These are phyloP conservation scores for Mycena rosella DNA, from an alignment of 768 basidiomycete genomes.

Conservation along the genomic window DNA sequence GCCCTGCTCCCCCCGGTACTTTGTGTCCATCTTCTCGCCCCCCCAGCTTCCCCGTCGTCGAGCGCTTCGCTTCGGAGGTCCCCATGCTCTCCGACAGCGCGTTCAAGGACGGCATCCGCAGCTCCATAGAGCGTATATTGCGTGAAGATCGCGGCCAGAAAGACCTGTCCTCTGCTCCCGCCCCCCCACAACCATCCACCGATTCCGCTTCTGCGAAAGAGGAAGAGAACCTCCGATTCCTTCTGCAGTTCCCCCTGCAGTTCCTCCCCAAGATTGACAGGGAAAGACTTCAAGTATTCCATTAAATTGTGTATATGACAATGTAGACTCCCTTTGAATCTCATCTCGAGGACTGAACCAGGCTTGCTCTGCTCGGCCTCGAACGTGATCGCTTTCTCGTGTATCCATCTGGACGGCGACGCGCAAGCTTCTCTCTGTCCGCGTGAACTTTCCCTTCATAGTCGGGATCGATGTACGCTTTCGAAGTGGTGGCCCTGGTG, in stretches of 20 bases:
- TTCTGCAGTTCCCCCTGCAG: conserved; percentile 13
- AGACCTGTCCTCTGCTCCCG: conserved; percentile 2
- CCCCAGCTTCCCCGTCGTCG: conserved; percentile 73
- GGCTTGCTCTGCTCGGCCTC: too few species aligned
- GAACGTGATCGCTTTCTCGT: too few species aligned
- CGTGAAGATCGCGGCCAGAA: conserved; percentile 51
- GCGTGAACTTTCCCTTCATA: too few species aligned
- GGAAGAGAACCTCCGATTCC: conserved; percentile 1
- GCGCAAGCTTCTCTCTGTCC: too few species aligned
- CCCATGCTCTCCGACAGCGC: conserved; percentile 61
- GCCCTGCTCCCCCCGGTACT: neutral
- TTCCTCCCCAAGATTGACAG: conserved; percentile 18
- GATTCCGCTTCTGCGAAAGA: neutral
- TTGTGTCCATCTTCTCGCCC: neutral
- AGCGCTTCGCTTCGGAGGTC: conserved; percentile 68
- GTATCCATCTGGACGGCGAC: too few species aligned
- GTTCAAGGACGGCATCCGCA: conserved; percentile 58
- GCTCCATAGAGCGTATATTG: conserved; percentile 60
- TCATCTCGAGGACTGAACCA: too few species aligned
- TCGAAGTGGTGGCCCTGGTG: too few species aligned
- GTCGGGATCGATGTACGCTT: too few species aligned
- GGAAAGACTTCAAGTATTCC: too few species aligned
- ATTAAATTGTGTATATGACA: too few species aligned
- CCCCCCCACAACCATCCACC: neutral
- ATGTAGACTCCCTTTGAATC: too few species aligned